Percentiles rank a stretch among this genome's conserved stretches.
Conservation (phyloP, 2,329 filamentous ascomycete species). For the Penicillium aurantiogriseum region DNA sequence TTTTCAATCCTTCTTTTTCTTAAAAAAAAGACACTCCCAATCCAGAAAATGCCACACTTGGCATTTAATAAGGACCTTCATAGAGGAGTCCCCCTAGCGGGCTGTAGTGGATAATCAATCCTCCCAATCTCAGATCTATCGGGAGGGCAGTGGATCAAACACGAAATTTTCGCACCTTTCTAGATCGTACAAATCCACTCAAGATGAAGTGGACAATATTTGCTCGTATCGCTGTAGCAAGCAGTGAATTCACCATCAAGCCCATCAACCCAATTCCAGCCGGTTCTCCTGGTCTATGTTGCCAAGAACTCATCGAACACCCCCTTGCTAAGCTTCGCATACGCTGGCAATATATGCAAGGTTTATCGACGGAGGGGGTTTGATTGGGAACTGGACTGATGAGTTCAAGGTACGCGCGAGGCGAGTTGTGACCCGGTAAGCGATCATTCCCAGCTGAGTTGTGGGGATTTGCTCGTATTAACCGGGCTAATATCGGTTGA, state of each 20-base stretch:
- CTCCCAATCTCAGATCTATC: background rate
- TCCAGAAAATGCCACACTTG: background rate
- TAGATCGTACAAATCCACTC: too few species aligned
- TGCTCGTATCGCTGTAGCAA: background rate
- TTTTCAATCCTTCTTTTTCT: background rate
- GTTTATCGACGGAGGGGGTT: too few species aligned
- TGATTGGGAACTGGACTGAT: too few species aligned
- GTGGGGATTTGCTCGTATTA: too few species aligned
- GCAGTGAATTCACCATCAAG: conserved; percentile 8
- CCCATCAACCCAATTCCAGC: conserved; percentile 12
- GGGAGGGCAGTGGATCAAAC: background rate
- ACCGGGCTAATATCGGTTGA: too few species aligned
- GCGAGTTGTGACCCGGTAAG: too few species aligned
- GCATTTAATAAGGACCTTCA: background rate
- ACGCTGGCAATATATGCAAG: conserved; percentile 7
- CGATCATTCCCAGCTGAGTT: too few species aligned
- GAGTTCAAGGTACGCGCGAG: too few species aligned
- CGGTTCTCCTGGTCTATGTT: conserved; percentile 6
- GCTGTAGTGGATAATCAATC: background rate
- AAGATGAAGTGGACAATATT: background rate
- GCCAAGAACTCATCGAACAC: conserved; percentile 3
- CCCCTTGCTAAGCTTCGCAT: conserved; percentile 8
- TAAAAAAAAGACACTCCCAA: background rate
- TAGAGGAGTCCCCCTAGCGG: background rate
- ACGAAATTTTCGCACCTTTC: background rate